A percentile compares a stretch with the other conserved stretches of the same genome.
phyloP scores from a whole-genome alignment of 2,329 filamentous ascomycete species.

The Fusarium brachygibbosum region DNA sequence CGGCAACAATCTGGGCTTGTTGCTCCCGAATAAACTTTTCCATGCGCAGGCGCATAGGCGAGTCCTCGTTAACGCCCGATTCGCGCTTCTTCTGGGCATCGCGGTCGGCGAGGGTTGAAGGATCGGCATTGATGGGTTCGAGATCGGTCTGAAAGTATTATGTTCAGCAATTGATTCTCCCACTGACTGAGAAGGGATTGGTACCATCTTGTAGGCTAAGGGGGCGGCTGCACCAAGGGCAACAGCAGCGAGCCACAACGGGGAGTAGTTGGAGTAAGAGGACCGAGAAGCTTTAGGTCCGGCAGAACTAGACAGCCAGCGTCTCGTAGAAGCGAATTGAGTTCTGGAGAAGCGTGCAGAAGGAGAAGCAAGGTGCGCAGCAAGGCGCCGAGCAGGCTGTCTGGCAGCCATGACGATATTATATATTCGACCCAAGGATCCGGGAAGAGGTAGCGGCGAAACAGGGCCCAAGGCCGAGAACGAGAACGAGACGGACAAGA shows the following conservation, averaged over 20 bases:
- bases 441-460: conserved; percentile 19
- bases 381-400: conserved; percentile 50
- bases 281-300: conserved; percentile 37
- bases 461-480: conserved; percentile 20
- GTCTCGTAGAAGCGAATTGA: conserved; percentile 49
- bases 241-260: conserved; percentile 54
- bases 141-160: conserved; percentile 55
- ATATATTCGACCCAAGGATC: conserved; percentile 39
- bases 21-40: conserved; percentile 95
- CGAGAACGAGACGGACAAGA: conserved; percentile 20
- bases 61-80: conserved; percentile 73
- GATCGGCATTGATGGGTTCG: conserved; percentile 66
- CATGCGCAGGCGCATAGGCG: conserved; percentile 98
- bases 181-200: conserved; percentile 19
- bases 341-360: conserved; percentile 39
- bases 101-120: conserved; percentile 83
- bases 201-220: conserved; percentile 72
- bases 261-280: conserved; percentile 35
- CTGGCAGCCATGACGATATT: conserved; percentile 53
- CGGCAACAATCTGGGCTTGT: conserved; percentile 87
- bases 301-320: conserved; percentile 47
- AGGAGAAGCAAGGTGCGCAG: conserved; percentile 49
- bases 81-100: conserved; percentile 86
- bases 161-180: conserved; percentile 34
- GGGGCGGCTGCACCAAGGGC: conserved; percentile 66